Percentiles rank a stretch among this genome's conserved stretches.
Evolutionary conservation across 345 rosid genomes (phyloP).

Genomic region (Corchorus olitorius): DNA sequence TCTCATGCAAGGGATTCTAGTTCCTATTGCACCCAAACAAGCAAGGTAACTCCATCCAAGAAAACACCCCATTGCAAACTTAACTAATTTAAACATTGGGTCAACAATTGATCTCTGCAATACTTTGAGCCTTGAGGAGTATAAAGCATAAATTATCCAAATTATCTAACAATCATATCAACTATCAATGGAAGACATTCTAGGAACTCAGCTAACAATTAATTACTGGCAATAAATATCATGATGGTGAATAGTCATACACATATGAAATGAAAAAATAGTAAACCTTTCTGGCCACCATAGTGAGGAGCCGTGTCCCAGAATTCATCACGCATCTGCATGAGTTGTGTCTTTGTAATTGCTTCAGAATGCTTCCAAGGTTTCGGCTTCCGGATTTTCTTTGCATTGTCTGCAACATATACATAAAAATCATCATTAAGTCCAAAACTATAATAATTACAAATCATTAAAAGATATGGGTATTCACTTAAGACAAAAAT

Average conservation of each 20-base stretch:
- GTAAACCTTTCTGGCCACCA: conserved; percentile 80
- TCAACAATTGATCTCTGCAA: not conserved
- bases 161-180: not conserved
- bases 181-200: not conserved
- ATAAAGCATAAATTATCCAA: not conserved
- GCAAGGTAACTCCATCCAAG: not conserved
- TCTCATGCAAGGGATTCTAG: not conserved
- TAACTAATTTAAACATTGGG: not conserved
- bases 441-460: not conserved
- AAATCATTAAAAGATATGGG: not conserved
- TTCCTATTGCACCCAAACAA: not conserved
- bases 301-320: conserved; percentile 99
- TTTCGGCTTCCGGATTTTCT: conserved; percentile 85
- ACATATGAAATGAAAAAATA: not conserved
- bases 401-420: conserved; percentile 44
- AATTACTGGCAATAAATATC: not conserved
- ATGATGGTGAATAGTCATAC: not conserved
- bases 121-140: not conserved
- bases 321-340: conserved; percentile 83
- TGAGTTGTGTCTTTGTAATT: conserved; percentile 65
- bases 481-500: not conserved
- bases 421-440: not conserved
- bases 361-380: conserved; percentile 89
- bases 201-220: not conserved
- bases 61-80: not conserved